Evolutionary conservation across 2,329 filamentous ascomycete species (phyloP), one percentile per base, ranked within the genome.

Genomic region (Fusarium domesticum): DNA sequence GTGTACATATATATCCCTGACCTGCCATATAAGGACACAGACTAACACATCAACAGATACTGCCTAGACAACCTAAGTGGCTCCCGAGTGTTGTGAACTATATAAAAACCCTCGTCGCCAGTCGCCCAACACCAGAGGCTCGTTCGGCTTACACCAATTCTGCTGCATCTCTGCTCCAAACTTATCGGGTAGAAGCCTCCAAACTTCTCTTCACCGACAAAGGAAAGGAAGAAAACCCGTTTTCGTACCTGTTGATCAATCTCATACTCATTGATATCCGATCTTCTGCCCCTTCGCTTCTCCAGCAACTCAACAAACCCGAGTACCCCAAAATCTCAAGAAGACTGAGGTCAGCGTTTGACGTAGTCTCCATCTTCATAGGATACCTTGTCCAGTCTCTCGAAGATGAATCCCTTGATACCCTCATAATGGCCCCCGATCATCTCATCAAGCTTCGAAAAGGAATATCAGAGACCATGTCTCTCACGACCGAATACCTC

Each of bases 191-290:
- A 1, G 61, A 66, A 4, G 70, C 70, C 2, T 66, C 76, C 0
- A 57, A 59, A 7, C 60, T 80, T 3, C 66, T 87, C 2, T 86
- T 86, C 64, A 65, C 69, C 6, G 68, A 74, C 42, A 59, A 67
- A 5, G 61, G 57, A 15, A 61, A 62, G 18, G 59, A 67, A 2
- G 68, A 72, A 25, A 81, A 78, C 48, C 75, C 81, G 0, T 78
- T 81, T 48, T 75, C 79, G 1, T 85, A 82, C 55, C 68, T 86
- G 4, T 73, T 87, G 44, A 64, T 85, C 42, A 84, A 78, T 53
- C 73, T 85, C n/a, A 59, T 85, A 6, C 73, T 85, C 25, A 79
- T 85, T 45, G 84, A 87, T 58, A 70, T 87, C 18, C 76, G 81
- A 32, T 77, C 83, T 11, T 80, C 80, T 1, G 71, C 82, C 18